A percentile compares a stretch with the other conserved stretches of the same genome.
Evolutionary conservation across 768 basidiomycete species (phyloP).

Genomic region (Lactarius hengduanensis): DNA sequence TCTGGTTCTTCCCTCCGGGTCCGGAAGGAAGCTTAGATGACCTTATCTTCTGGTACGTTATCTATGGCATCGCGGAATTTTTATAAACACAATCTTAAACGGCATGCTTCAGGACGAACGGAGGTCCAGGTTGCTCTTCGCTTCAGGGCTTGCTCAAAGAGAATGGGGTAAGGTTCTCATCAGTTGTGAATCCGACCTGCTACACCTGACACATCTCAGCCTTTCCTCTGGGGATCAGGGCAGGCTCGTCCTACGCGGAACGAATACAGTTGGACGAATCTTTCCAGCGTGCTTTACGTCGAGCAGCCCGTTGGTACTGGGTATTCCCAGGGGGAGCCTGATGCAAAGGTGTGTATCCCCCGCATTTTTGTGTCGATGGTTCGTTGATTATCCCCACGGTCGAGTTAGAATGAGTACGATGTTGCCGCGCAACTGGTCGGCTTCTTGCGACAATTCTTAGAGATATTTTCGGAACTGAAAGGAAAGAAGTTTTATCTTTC

Average conservation of each 20-base stretch:
- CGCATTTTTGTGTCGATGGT: not conserved
- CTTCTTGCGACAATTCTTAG: slow-evolving; percentile 73
- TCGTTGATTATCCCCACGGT: not conserved
- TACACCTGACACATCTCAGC: slow-evolving; percentile 40
- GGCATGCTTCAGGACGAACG: slow-evolving; percentile 57
- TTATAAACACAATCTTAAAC: no score
- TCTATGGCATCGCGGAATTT: slow-evolving; percentile 16
- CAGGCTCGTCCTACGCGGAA: slow-evolving; percentile 63
- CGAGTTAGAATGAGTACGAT: slow-evolving; percentile 49
- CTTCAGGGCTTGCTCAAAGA: slow-evolving; percentile 71
- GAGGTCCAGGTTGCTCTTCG: slow-evolving; percentile 79
- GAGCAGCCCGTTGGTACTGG: slow-evolving; percentile 83
- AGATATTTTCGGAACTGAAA: slow-evolving; percentile 71
- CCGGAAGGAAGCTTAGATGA: slow-evolving; percentile 70
- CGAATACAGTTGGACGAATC: slow-evolving; percentile 74
- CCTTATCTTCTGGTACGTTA: slow-evolving; percentile 66
- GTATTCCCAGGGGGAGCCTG: slow-evolving; percentile 67
- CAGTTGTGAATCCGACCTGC: not conserved
- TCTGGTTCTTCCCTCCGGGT: slow-evolving; percentile 84
- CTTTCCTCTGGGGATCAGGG: slow-evolving; percentile 63
- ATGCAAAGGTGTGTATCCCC: slow-evolving; percentile 40
- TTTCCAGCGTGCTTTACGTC: slow-evolving; percentile 70
- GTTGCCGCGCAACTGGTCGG: slow-evolving; percentile 55
- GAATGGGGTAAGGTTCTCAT: slow-evolving; percentile 58
- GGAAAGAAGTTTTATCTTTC: slow-evolving; percentile 66